Evolutionary conservation across 495 filamentous ascomycete genomes (phyloP).

Genomic region (Thozetella sp.): DNA sequence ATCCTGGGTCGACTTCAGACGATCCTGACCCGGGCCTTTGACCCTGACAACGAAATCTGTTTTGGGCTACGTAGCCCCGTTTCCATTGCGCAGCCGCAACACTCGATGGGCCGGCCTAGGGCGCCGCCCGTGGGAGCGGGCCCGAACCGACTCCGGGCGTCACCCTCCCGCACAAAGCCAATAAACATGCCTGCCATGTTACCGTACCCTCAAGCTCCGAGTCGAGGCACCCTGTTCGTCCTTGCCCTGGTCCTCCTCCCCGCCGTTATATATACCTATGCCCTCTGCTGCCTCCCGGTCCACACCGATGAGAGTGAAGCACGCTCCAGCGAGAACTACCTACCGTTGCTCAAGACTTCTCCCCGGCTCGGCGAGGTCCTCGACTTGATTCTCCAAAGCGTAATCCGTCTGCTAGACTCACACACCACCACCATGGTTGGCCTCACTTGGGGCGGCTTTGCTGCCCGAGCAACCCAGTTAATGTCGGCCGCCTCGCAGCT

Average conservation of each 20-base stretch:
- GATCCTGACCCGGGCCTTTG: background rate
- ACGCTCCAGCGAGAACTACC: no score
- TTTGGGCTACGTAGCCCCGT: background rate
- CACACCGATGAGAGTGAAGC: no score
- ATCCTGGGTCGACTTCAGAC: background rate
- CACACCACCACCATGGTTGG: constrained; percentile 23
- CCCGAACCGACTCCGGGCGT: background rate
- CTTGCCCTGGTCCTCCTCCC: background rate
- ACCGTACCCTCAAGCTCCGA: background rate
- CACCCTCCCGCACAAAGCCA: background rate
- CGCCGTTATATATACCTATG: constrained; percentile 1
- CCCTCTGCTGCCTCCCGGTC: background rate
- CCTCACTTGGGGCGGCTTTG: constrained; percentile 31
- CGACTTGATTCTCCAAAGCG: background rate
- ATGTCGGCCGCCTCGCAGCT: constrained; percentile 25
- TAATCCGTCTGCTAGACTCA: background rate
- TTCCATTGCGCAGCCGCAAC: background rate
- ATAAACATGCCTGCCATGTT: background rate
- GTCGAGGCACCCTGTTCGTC: background rate
- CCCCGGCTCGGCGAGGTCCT: background rate
- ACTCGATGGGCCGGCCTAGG: background rate
- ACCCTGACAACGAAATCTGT: background rate
- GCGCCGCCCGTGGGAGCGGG: background rate
- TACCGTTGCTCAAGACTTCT: background rate
- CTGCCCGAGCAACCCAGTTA: constrained; percentile 35